Evolutionary conservation across 2,329 filamentous ascomycete species (phyloP), one percentile per base, ranked within the genome.

Genomic region (Botrytis porri): DNA sequence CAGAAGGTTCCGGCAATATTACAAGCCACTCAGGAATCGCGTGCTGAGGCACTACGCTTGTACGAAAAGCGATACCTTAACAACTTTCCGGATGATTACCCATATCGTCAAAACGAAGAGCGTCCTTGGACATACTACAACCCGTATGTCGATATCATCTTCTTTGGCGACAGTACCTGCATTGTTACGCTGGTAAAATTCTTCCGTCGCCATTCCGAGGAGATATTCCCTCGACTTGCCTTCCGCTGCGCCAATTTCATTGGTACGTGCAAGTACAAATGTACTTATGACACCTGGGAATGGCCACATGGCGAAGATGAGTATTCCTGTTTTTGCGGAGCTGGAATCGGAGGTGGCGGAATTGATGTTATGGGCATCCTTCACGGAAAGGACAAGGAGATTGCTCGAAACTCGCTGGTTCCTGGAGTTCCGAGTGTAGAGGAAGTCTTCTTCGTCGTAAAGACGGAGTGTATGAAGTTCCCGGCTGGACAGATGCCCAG

Each of bases 391-490:
- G n/a, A 39, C 1, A 6, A 3, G 9, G 29, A 29, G 0, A 25
- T 69, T 16, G 66, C 54, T 4, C n/a, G 4, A 1, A 61, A 69
- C 35, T 3, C 0, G 1, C 4, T 60, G 5, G 51, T 61, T 6
- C 66, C 54, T 22, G 39, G 54, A 32, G 66, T 41, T 29, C 66
- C 66, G 45, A 20, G 16, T 69, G 54, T 69, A 7, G 14, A 60
- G 29, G 37, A 69, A 16, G 54, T 69, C 0, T 69, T 61, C 5
- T 69, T 69, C 1, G 66, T 69, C 0, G 29, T 69, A 2, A 61
- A 69, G n/a, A 43, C 66, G 5, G 37, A 69, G 18, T 45, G 54
- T 5, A 69, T 69, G 66, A 59, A 69, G 29, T 43, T 61, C 1
- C 22, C 25, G 16, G 12, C 37, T 12, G 54, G 39, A 10, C n/a